These are phyloP conservation scores for Canavalia ensiformis DNA, from an alignment of 306 rosid species.

Conservation along the genomic window DNA sequence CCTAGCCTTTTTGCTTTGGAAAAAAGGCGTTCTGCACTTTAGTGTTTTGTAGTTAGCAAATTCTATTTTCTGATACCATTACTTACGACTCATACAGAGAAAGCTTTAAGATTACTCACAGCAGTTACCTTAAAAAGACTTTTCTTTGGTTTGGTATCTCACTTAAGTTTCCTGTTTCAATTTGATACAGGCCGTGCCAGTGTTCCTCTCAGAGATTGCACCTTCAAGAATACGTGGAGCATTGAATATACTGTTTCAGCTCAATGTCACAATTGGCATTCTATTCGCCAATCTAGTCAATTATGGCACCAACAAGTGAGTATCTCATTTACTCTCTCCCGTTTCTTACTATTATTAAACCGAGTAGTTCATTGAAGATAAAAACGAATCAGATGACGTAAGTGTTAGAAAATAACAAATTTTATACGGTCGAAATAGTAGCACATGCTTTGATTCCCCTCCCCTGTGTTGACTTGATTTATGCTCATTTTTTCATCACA, in stretches of 20 bases:
- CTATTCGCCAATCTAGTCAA: constrained; percentile 87
- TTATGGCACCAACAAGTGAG: constrained; percentile 87
- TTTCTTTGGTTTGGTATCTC: background rate
- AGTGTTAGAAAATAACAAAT: background rate
- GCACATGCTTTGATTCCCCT: background rate
- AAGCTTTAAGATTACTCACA: background rate
- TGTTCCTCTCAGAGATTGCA: constrained; percentile 93
- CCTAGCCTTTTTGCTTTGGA: background rate
- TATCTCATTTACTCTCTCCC: background rate
- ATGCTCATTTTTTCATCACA: background rate
- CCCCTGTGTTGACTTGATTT: constrained; percentile 5
- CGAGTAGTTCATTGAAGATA: background rate
- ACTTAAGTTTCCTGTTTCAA: background rate
- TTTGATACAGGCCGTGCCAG: constrained; percentile 83
- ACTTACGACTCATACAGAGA: no score
- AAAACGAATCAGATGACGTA: constrained; percentile 1
- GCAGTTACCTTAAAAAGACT: background rate
- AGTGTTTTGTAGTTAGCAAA: background rate
- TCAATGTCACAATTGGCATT: constrained; percentile 86
- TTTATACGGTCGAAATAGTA: constrained; percentile 6
- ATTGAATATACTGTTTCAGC: constrained; percentile 85
- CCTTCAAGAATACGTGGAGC: constrained; percentile 97
- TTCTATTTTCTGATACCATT: background rate
- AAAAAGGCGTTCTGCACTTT: constrained; percentile 5
- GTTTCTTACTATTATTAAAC: background rate